Conservation (phyloP, 1,284 basidiomycete species). For the Trichosporon faecale region DNA sequence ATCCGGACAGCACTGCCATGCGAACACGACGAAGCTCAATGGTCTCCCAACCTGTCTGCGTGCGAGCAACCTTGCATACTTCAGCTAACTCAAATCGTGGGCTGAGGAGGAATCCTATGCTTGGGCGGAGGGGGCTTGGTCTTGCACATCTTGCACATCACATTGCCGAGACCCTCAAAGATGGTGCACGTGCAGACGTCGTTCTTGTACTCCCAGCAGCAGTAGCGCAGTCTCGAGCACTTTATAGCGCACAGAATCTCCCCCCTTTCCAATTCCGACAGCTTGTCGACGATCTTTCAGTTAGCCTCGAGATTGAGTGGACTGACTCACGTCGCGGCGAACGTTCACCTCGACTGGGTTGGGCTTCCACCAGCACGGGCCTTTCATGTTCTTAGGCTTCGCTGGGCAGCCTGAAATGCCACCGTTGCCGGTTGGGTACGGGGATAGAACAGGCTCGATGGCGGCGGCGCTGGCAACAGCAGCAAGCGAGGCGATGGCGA, state of each 20-base stretch:
- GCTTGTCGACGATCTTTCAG: neutral
- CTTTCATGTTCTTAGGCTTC: neutral
- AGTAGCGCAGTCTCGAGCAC: neutral
- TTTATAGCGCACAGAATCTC: neutral
- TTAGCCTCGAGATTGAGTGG: no score
- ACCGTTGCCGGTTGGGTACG: neutral
- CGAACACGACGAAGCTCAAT: no score
- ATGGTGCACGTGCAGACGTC: neutral
- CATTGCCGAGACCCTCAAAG: neutral
- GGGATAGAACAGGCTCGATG: no score
- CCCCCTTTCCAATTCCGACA: neutral
- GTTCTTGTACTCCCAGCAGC: neutral
- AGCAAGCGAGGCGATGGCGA: neutral
- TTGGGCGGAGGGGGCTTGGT: neutral
- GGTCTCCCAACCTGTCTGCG: neutral
- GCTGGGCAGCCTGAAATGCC: neutral
- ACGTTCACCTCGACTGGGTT: neutral
- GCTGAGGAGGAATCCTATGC: neutral
- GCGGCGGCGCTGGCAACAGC: neutral
- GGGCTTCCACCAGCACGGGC: neutral
- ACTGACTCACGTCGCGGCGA: neutral
- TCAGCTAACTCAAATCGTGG: neutral
- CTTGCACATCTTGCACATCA: neutral
- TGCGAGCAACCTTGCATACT: neutral
- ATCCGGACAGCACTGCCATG: no score